Percentiles rank a stretch among this genome's conserved stretches.
These are phyloP conservation scores for Fragosphaeria purpurea DNA, from an alignment of 2,329 filamentous ascomycete genomes.

Conservation along the genomic window DNA sequence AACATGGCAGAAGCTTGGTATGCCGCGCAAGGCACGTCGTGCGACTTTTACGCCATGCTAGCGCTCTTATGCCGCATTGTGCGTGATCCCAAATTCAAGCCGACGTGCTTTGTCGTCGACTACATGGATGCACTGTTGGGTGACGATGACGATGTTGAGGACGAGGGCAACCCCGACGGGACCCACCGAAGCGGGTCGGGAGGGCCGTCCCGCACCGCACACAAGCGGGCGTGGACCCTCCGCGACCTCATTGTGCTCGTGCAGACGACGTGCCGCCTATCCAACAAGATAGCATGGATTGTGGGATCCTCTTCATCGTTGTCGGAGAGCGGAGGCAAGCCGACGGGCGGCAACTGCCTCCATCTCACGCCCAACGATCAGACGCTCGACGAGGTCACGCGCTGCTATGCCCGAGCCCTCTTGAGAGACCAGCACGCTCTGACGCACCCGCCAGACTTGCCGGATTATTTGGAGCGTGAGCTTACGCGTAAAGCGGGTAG, in stretches of 20 bases:
- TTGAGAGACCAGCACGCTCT: not conserved
- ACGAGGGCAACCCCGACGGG: not conserved
- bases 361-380: not conserved
- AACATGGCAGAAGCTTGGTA: not conserved
- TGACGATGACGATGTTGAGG: not conserved
- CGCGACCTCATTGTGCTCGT: not conserved
- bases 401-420: not conserved
- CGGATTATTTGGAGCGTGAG: not conserved
- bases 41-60: not conserved
- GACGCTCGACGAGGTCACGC: not conserved
- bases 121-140: not conserved
- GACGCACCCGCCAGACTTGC: not conserved
- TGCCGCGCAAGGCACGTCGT: not conserved
- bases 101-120: not conserved
- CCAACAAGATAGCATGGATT: not conserved
- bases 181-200: not conserved
- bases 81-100: not conserved
- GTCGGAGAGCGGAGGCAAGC: not conserved
- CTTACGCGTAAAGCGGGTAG: not conserved
- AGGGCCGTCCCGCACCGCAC: not conserved
- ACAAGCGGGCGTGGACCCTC: not conserved
- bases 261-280: not conserved
- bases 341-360: not conserved
- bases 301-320: not conserved
- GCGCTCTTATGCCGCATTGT: not conserved